phyloP scores from a whole-genome alignment of 2,329 filamentous ascomycete genomes.

The Thelonectria blattea region DNA sequence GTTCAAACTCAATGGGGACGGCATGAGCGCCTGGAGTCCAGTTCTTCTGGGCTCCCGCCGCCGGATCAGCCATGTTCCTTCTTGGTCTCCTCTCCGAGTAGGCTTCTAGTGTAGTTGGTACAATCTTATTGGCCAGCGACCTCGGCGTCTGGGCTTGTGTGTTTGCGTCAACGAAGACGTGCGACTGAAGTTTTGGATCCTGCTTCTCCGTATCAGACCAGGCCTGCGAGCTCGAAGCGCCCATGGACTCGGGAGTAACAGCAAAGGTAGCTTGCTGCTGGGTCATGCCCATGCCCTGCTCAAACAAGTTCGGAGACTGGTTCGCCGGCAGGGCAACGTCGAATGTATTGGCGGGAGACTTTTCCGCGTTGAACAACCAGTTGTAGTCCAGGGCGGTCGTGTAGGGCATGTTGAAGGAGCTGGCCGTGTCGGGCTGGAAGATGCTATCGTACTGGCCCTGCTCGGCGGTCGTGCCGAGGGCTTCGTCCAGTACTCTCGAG shows the following conservation, averaged over 20 bases:
- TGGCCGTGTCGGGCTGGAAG: conserved; percentile 67
- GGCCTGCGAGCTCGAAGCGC: conserved; percentile 22
- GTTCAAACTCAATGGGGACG: conserved; percentile 35
- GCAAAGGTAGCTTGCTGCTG: conserved; percentile 9
- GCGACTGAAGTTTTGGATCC: conserved; percentile 1
- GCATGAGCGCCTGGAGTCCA: background rate
- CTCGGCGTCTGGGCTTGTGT: background rate
- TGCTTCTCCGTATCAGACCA: conserved; percentile 22
- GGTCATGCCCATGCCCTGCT: conserved; percentile 10
- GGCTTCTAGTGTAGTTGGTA: background rate
- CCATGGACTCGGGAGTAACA: conserved; percentile 29
- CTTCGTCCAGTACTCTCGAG: conserved; percentile 13
- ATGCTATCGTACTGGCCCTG: conserved; percentile 54
- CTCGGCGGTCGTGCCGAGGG: conserved; percentile 10
- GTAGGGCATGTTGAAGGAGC: conserved; percentile 69
- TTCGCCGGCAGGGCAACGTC: background rate
- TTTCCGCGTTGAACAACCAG: conserved; percentile 63
- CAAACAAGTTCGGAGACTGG: conserved; percentile 3
- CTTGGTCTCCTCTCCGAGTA: conserved; percentile 5
- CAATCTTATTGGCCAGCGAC: background rate
- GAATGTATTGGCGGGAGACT: conserved; percentile 4
- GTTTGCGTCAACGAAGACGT: background rate
- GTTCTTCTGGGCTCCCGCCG: background rate
- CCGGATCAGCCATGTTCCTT: conserved; percentile 10
- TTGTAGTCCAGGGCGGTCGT: conserved; percentile 68